Conservation (phyloP, 257 asterid species). For the Solanum habrochaites region DNA sequence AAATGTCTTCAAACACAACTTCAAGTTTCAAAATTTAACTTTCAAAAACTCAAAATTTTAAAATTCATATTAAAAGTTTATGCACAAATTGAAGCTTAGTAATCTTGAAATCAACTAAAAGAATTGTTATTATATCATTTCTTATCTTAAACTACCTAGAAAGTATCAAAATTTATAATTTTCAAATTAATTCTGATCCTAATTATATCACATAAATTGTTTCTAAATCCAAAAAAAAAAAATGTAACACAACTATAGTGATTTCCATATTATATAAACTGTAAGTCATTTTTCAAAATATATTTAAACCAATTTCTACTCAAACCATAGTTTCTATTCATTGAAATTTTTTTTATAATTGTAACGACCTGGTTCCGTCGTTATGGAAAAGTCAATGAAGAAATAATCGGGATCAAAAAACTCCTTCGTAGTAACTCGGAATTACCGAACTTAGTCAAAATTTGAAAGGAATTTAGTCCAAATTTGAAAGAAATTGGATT, state of each 20-base stretch:
- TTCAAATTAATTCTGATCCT: neutral
- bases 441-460: too few species aligned
- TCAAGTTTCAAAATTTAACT: neutral
- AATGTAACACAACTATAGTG: neutral
- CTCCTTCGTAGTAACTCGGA: too few species aligned
- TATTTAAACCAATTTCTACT: neutral
- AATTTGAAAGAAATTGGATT: too few species aligned
- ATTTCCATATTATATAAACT: neutral
- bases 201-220: too few species aligned
- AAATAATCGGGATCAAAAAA: too few species aligned
- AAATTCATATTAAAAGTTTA: neutral
- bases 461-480: too few species aligned
- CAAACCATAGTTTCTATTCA: neutral
- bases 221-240: too few species aligned
- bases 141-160: neutral
- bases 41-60: too few species aligned
- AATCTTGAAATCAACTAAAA: neutral
- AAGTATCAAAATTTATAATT: neutral
- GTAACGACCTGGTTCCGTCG: too few species aligned
- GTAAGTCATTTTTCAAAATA: neutral
- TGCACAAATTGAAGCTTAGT: neutral
- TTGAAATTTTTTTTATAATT: too few species aligned
- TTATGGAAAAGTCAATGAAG: too few species aligned
- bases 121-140: too few species aligned
- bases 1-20: neutral